Base-by-base conservation (phyloP, 2,329 filamentous ascomycete genomes). In the Lomentospora prolificans region DNA sequence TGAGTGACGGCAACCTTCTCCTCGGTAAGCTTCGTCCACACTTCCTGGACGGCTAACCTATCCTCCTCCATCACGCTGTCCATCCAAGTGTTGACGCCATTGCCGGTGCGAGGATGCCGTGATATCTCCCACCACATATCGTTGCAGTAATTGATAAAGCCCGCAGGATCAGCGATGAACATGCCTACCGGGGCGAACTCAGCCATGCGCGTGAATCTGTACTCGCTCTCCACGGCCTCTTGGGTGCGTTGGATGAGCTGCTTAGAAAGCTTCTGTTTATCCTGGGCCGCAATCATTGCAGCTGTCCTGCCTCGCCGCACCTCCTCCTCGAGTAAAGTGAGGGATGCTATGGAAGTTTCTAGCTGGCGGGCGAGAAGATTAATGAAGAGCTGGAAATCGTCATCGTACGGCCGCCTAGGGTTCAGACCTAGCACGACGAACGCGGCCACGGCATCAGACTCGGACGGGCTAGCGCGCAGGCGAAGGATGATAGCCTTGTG, bases 101-200 rank as follows among this genome's bases (percentile, higher is more conserved):
- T 72, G 28, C 78, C 73, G 14, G 78, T 74, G 60, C 80, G 78
- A 1, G 81, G 79, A 55, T 88, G 83, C 31, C 85, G 75, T 0
- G 86, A 86, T 31, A 90, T 87, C 60, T 82, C 76, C 78, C 78
- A 84, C 80, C 81, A 94, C 65, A 86, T 88, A 59, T 91, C 86
- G 65, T 95, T 95, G 65, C 85, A 88, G 65, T 89, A 94, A 8
- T 80, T 87, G 62, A 94, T 87, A 24, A 78, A 73, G 3, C 89
- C 89, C 41, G 75, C 68, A 0, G 80, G 76, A 64, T 90, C 80
- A n/a, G 87, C 86, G 61, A 94, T 91, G 66, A 92, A 92, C 72
- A 95, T 86, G 27, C 89, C 89, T 1, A 91, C 88, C 0, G 89
- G 89, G 0, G 87, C 86, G 60, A 90, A 89, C 64, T 91, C 88